Conservation (phyloP, 164 flowering plant species). For the Dillenia turbinata region DNA sequence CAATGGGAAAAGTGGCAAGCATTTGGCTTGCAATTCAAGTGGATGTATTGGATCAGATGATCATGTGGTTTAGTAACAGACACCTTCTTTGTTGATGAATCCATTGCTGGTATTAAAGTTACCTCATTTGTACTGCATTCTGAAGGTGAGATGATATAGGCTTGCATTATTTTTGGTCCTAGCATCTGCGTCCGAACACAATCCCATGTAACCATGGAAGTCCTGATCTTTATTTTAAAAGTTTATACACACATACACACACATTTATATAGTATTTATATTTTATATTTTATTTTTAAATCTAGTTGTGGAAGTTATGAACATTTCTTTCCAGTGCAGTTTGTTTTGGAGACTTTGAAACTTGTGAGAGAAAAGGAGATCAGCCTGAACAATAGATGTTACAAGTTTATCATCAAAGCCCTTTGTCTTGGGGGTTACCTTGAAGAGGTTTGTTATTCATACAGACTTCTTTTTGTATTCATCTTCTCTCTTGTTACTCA, state of each 20-base stretch:
- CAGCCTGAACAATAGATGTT: constrained; percentile 30
- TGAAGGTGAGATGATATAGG: too few species aligned
- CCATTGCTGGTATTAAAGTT: too few species aligned
- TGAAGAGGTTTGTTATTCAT: constrained; percentile 50
- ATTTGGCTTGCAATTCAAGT: too few species aligned
- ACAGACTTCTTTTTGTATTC: too few species aligned
- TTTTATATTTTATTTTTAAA: too few species aligned
- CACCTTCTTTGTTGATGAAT: too few species aligned
- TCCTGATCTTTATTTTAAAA: background rate
- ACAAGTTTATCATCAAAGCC: constrained; percentile 39
- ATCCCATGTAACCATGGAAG: background rate
- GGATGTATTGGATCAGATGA: too few species aligned
- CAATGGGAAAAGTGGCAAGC: too few species aligned
- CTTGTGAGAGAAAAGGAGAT: constrained; percentile 54
- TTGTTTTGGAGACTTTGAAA: constrained; percentile 83
- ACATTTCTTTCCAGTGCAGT: constrained; percentile 38
- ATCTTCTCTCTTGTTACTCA: too few species aligned
- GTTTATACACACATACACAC: background rate
- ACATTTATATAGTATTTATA: too few species aligned
- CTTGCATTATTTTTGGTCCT: background rate
- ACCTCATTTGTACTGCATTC: too few species aligned
- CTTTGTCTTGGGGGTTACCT: constrained; percentile 79
- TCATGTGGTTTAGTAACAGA: too few species aligned
- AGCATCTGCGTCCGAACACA: background rate
- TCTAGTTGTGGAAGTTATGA: background rate